Evolutionary conservation across 148 eudicot species (phyloP), one percentile per base, ranked within the genome.

Genomic region (Rhododendron simsii): DNA sequence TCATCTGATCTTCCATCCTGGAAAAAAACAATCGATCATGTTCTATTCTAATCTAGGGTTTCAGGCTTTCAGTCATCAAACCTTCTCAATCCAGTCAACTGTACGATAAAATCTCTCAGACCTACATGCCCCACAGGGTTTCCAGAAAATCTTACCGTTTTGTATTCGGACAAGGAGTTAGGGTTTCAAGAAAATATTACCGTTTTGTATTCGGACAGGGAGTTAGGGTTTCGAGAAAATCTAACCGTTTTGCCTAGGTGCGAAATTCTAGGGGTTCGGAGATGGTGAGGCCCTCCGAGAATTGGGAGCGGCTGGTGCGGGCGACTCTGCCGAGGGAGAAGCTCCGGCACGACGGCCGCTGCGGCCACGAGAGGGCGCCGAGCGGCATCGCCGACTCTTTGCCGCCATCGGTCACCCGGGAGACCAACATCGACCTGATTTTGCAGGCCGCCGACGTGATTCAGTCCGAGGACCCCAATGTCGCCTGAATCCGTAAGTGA

Each of bases 221-320:
- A 41, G 74, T 39, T 81, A 10, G 59, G 57, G 23, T 82, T 65
- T 26, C 45, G 26, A 51, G 65, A n/a, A 30, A 45, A 57, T 3
- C 41, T 3, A 15, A 10, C 37, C 63, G 9, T 65, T 23, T 45
- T 37, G 1, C 44, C 8, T 7, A 4, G 71, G 33, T 20, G 21
- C 55, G 35, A 8, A 71, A 15, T 79, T 69, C 55, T 87, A 82
- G 88, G 90, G 86, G 82, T 86, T 86, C 3, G 12, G 48, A 76
- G 71, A 93, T 94, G 99, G 92, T 83, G 77, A 91, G 96, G 89
- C 96, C 90, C 86, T 90, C 86, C 41, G 91, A 94, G 18, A 96
- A 95, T 80, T 96, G 99, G 99, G 93, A 92, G 35, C 92, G 99
- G 47, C 90, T 96, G 2, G 97, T 96, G 9, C 94, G 94, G 16